A percentile compares a stretch with the other conserved stretches of the same genome.
Conservation (phyloP, 2,329 filamentous ascomycete genomes). For the Penicillium fuscoglaucum region DNA sequence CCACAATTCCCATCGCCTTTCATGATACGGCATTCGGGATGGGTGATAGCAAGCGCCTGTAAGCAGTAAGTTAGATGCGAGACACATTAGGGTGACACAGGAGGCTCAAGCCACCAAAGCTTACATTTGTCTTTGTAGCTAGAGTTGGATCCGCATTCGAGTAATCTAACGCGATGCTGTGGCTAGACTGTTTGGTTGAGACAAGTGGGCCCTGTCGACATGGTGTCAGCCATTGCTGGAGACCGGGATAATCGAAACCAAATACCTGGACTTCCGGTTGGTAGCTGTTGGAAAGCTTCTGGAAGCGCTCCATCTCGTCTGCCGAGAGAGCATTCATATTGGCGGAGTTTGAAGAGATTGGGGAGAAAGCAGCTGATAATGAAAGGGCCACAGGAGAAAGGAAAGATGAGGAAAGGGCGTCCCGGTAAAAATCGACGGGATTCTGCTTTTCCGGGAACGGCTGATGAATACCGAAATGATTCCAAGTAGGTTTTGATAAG, state of each 20-base stretch:
- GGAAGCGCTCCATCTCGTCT: slow-evolving; percentile 61
- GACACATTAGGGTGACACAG: not conserved
- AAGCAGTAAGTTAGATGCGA: not conserved
- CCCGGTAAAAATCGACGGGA: slow-evolving; percentile 26
- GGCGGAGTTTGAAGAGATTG: slow-evolving; percentile 5
- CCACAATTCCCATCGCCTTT: slow-evolving; percentile 95
- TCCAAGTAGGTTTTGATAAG: slow-evolving; percentile 37
- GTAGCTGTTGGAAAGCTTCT: slow-evolving; percentile 62
- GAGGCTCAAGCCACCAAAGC: slow-evolving; percentile 6
- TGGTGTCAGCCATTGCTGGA: slow-evolving; percentile 25
- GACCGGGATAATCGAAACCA: not conserved
- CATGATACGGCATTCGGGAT: slow-evolving; percentile 83
- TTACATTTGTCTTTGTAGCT: slow-evolving; percentile 81
- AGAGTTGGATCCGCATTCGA: slow-evolving; percentile 82
- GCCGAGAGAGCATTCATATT: slow-evolving; percentile 44
- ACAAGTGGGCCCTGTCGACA: slow-evolving; percentile 73
- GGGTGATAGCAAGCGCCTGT: slow-evolving; percentile 77
- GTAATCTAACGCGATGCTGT: slow-evolving; percentile 79
- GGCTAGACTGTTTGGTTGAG: slow-evolving; percentile 73
- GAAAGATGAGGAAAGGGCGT: slow-evolving; percentile 25
- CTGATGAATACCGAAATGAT: slow-evolving; percentile 34
- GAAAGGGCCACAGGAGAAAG: slow-evolving; percentile 26
- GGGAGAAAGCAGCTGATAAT: slow-evolving; percentile 20
- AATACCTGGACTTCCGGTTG: slow-evolving; percentile 57
- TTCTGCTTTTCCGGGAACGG: slow-evolving; percentile 34